These are phyloP conservation scores for Epichloe sibirici DNA, from an alignment of 2,329 filamentous ascomycete genomes.

Conservation along the genomic window DNA sequence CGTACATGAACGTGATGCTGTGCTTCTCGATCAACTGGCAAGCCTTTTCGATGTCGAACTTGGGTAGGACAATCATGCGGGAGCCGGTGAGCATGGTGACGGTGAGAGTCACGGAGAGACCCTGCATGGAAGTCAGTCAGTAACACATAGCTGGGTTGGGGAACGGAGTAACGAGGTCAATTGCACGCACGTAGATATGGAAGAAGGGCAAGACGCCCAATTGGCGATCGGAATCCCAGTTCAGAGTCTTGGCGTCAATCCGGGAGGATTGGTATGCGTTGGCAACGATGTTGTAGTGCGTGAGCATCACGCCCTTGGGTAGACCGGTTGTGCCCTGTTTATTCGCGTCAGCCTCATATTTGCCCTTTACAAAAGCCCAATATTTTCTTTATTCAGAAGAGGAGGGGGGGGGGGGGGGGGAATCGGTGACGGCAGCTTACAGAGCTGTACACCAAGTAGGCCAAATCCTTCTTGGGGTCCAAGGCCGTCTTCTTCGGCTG, in stretches of 20 bases:
- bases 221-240: conserved; percentile 56
- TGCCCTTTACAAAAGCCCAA: too few species aligned
- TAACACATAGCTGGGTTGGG: neutral
- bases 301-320: conserved; percentile 84
- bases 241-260: conserved; percentile 41
- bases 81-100: conserved; percentile 44
- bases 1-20: conserved; percentile 64
- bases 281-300: conserved; percentile 69
- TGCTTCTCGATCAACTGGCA: conserved; percentile 66
- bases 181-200: conserved; percentile 63
- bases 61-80: conserved; percentile 55
- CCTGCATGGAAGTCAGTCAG: conserved; percentile 10
- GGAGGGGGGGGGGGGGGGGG: accelerated
- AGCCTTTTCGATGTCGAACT: conserved; percentile 73
- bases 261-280: conserved; percentile 49
- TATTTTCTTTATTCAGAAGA: too few species aligned
- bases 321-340: conserved; percentile 67
- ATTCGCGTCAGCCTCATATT: neutral
- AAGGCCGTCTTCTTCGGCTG: conserved; percentile 44
- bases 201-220: conserved; percentile 80
- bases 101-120: conserved; percentile 20
- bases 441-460: conserved; percentile 78
- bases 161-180: too few species aligned
- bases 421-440: conserved; percentile 11
- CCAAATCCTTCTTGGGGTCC: conserved; percentile 58